Evolutionary conservation across 2,329 filamentous ascomycete genomes (phyloP).

Genomic region (Trichoderma koningiopsis): DNA sequence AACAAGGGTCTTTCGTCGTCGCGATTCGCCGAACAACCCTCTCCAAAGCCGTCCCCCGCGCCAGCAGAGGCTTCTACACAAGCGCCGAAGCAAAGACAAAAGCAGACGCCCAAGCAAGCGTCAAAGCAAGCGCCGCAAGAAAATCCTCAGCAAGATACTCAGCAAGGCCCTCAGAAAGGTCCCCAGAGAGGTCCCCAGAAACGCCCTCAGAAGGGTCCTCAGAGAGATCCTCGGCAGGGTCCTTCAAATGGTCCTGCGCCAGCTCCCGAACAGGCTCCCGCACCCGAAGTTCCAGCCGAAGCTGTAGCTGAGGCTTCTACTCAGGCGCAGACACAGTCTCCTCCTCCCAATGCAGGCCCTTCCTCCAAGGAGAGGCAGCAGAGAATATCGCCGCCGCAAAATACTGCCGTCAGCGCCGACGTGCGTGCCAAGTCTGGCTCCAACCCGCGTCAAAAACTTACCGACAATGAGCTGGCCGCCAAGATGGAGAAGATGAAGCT

Average conservation of each 20-base stretch:
- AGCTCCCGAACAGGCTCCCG: conserved; percentile 31
- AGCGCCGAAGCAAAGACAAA: conserved; percentile 28
- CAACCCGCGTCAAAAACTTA: conserved; percentile 63
- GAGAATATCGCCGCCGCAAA: conserved; percentile 30
- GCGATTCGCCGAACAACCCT: conserved; percentile 39
- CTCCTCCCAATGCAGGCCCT: conserved; percentile 39
- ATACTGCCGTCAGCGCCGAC: conserved; percentile 42
- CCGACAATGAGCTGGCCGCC: conserved; percentile 58
- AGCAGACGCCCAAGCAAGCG: neutral
- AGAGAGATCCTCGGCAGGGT: too few relatives aligned
- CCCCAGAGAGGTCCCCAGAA: too few relatives aligned
- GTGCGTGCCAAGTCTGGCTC: conserved; percentile 56
- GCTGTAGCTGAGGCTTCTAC: conserved; percentile 26
- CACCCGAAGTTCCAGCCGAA: conserved; percentile 28
- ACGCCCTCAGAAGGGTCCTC: too few relatives aligned
- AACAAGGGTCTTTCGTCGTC: conserved; percentile 37
- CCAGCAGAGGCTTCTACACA: conserved; percentile 25
- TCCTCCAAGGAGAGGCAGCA: conserved; percentile 35
- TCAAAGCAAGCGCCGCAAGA: too few relatives aligned
- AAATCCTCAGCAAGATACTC: too few relatives aligned
- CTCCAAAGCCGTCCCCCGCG: conserved; percentile 26
- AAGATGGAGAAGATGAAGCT: conserved; percentile 66
- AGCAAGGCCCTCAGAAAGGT: too few relatives aligned
- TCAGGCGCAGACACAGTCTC: conserved; percentile 30
- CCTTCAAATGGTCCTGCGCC: conserved; percentile 27